Evolutionary conservation across 164 flowering plant species (phyloP), one percentile per base, ranked within the genome.

Genomic region (Houttuynia cordata): DNA sequence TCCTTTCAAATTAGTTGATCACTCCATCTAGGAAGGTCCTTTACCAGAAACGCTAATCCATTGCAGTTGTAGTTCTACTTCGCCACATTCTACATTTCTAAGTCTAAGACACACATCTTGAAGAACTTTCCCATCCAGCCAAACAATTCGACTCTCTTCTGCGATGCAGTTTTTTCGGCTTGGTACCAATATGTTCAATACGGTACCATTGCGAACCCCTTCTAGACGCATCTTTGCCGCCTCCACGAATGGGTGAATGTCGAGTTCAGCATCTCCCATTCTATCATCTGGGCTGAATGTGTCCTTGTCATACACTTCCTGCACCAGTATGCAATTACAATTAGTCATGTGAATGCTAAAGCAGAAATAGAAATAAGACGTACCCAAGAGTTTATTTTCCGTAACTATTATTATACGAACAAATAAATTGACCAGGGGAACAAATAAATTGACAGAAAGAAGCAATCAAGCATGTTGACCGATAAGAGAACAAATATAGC

Each of bases 261-360:
- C 80, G 20, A 89, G 75, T 55, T 82, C 88, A 7, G 90, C 88
- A 21, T 83, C 87, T 17, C 96, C 96, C 93, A 88, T 88, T 65
- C 70, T 75, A 73, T 88, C 96, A 64, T 89, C 95, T 9, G 45
- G 61, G 50, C 64, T 73, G 74, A 89, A 85, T 20, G 67, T 76
- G 65, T 88, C 93, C 40, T 64, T 67, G 73, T 88, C 96, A 45
- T 75, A 88, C 14, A 88, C 93, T 21, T 25, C 13, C 96, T 88
- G 86, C 68, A 73, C 53, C 41, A 19, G 64, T 10, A 53, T 54
- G 7, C n/a, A 20, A 52, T n/a, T 30, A 30, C 17, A 34, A 40
- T 58, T 19, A 21, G 4, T 41, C 8, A 4, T 10, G 34, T 25
- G 41, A n/a, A 59, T 15, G 13, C 56, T 19, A 23, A 1, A 20